Evolutionary conservation across 768 basidiomycete genomes (phyloP), one percentile per base, ranked within the genome.

Genomic region (Amanita molliuscula): DNA sequence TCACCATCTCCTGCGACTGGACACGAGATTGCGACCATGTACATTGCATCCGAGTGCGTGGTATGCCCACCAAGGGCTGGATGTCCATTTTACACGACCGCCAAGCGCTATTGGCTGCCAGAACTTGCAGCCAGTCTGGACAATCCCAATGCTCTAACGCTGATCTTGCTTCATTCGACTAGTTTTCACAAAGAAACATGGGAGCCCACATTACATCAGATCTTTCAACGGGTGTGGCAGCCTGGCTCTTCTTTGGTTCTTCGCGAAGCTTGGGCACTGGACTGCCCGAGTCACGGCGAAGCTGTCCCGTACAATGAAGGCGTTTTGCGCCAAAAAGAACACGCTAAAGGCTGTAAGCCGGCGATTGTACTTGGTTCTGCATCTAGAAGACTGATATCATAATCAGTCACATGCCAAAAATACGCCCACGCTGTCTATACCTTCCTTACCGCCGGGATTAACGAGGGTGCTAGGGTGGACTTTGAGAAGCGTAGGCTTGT

Each of bases 141-240:
- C 6, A 66, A 75, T 56, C 66, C 65, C 5, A 63, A 71, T 31
- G 79, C 74, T 4, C 58, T 76, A 51, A 83, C 82, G 0, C 66
- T 84, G 29, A 64, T 84, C 28, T 58, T 82, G n/a, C 65, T 83
- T 2, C 83, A 85, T 59, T 77, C 81, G 3, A 84, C 83, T 2
- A 81, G 82, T 60, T 85, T 82, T 56, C 82, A 83, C 65, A 84
- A 84, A 60, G 83, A 86, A 64, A 79, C 76, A 2, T 85, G 80
- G 81, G 79, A 82, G 54, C 80, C 83, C 1, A 72, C 75, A 3
- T 55, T 85, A 11, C 67, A 69, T 20, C 66, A 65, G 11, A 54
- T 86, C 20, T 77, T 82, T 44, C 40, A 61, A 0, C 51, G 33
- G 45, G 46, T 26, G 42, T 52, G 21, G 31, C 41, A 6, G 9